phyloP scores from a whole-genome alignment of 495 filamentous ascomycete species.

The Cercophora sp. region DNA sequence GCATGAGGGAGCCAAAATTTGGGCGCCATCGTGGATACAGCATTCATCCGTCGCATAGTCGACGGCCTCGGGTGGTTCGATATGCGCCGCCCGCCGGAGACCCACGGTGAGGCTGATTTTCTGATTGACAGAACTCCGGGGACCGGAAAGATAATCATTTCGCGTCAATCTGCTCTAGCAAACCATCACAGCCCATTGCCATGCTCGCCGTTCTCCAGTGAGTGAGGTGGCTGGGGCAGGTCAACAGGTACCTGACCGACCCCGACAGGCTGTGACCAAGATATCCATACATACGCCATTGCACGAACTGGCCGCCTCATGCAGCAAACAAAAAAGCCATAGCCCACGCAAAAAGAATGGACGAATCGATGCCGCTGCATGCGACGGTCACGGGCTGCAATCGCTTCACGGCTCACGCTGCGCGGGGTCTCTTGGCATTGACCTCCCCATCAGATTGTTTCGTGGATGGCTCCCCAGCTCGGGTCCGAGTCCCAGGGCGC shows the following conservation, averaged over 20 bases:
- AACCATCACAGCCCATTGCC: neutral
- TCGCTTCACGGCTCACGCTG: neutral
- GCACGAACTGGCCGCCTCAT: neutral
- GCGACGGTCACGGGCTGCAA: slow-evolving; percentile 6
- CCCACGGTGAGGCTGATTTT: slow-evolving; percentile 10
- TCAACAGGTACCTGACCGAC: neutral
- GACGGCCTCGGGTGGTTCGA: no score
- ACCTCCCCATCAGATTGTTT: no score
- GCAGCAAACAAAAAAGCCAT: neutral
- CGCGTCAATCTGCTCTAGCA: neutral
- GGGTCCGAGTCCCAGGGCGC: no score
- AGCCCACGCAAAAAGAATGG: neutral
- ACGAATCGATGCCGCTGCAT: slow-evolving; percentile 3
- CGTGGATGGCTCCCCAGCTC: no score
- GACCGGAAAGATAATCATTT: neutral
- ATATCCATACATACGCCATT: neutral
- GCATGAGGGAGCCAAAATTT: no score
- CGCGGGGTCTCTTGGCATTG: slow-evolving; percentile 7
- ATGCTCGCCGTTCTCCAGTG: neutral
- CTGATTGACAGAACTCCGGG: neutral
- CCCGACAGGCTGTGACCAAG: neutral
- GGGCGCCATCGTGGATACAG: no score
- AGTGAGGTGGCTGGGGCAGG: neutral
- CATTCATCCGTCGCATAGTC: no score
- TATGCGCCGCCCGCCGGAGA: no score